phyloP scores from a whole-genome alignment of 768 basidiomycete species.

The Stropharia rugosoannulata region DNA sequence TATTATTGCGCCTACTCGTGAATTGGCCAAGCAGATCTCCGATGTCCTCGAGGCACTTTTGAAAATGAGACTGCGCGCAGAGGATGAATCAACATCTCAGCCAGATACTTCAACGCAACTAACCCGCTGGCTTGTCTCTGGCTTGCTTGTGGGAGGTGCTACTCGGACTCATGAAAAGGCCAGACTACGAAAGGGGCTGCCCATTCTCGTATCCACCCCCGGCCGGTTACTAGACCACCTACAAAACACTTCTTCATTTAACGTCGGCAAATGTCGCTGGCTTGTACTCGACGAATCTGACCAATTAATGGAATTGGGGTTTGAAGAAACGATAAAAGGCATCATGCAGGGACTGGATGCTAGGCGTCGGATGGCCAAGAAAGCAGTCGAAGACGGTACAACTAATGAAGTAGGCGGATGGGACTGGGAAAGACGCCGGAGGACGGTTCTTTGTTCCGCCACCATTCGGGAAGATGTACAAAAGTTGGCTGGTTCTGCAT shows the following conservation, averaged over 20 bases:
- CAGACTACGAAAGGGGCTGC: slow-evolving; percentile 88
- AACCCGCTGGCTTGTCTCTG: slow-evolving; percentile 93
- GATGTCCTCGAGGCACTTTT: slow-evolving; percentile 89
- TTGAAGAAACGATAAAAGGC: slow-evolving; percentile 92
- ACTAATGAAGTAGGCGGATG: slow-evolving; percentile 78
- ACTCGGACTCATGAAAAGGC: slow-evolving; percentile 96
- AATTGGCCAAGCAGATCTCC: slow-evolving; percentile 94
- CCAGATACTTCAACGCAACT: slow-evolving; percentile 44
- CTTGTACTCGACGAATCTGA: slow-evolving; percentile 97
- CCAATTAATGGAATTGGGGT: slow-evolving; percentile 95
- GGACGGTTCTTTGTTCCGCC: slow-evolving; percentile 94
- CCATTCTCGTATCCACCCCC: slow-evolving; percentile 94
- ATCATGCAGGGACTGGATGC: slow-evolving; percentile 89
- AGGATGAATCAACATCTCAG: slow-evolving; percentile 51
- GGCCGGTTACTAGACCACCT: slow-evolving; percentile 95
- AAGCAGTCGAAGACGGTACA: slow-evolving; percentile 65
- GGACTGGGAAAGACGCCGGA: slow-evolving; percentile 76
- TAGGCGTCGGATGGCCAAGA: slow-evolving; percentile 67
- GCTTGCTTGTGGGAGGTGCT: slow-evolving; percentile 90
- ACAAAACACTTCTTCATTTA: slow-evolving; percentile 92
- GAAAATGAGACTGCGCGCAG: slow-evolving; percentile 66
- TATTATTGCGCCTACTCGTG: slow-evolving; percentile 93
- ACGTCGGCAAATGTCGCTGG: slow-evolving; percentile 93
- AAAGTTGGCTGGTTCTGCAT: slow-evolving; percentile 81
- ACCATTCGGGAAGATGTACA: slow-evolving; percentile 96